Evolutionary conservation across 441 rosid species (phyloP).

Genomic region (Dalechampia spathulata): DNA sequence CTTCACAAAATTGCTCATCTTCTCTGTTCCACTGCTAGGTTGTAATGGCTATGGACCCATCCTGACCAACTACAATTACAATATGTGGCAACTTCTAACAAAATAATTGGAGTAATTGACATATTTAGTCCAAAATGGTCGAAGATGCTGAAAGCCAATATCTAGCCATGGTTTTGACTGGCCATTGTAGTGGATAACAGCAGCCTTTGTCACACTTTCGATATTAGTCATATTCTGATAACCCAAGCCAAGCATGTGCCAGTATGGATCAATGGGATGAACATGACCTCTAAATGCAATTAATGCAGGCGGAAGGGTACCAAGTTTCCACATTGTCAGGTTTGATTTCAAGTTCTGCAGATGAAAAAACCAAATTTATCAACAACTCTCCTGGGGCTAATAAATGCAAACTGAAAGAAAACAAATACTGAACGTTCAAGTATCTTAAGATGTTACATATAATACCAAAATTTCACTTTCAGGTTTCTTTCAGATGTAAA

Average conservation of each 20-base stretch:
- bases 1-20: constrained; percentile 11
- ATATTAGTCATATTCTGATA: constrained; percentile 69
- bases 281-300: constrained; percentile 90
- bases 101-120: constrained; percentile 93
- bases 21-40: constrained; percentile 27
- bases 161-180: constrained; percentile 97
- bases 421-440: too few relatives aligned
- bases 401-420: not conserved
- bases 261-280: constrained; percentile 75
- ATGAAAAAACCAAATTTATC: constrained; percentile 20
- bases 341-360: constrained; percentile 81
- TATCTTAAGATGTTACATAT: too few relatives aligned
- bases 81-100: constrained; percentile 78
- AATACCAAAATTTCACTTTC: too few relatives aligned
- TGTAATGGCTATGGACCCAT: constrained; percentile 30
- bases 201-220: constrained; percentile 67
- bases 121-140: constrained; percentile 94
- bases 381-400: not conserved
- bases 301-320: constrained; percentile 94
- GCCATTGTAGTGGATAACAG: constrained; percentile 96
- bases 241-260: constrained; percentile 99
- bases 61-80: constrained; percentile 50
- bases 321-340: constrained; percentile 96
- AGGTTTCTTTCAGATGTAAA: too few relatives aligned
- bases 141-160: constrained; percentile 92